Base-by-base conservation (phyloP, 2,329 filamentous ascomycete species). In the Penicillium sp. region DNA sequence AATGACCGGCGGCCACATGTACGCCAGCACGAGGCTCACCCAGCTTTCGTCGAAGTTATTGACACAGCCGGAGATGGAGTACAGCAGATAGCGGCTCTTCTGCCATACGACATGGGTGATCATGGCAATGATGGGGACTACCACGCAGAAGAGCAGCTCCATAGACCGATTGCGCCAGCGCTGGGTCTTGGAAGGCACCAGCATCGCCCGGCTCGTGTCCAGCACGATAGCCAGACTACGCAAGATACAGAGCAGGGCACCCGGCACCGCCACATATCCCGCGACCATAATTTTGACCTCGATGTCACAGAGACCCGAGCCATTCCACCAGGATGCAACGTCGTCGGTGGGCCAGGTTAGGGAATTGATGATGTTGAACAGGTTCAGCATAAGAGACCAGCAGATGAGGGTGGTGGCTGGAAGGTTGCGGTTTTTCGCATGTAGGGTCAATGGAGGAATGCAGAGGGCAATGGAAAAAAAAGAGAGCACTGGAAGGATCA, bases 311-410 rank as follows among this genome's bases (percentile, higher is more conserved):
- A 83, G 74, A 2, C 73, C 74, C 4, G 59, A 55, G 4, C 83
- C 83, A 42, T 73, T 61, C 73, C 74, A 86, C 74, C 77, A 80
- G 4, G 64, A 58, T 0, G 54, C 25, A 9, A 75, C 53, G 48
- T 83, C 67, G 48, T 83, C 78, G 6, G 70, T 76, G 0, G 76
- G 73, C 83, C 83, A 87, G 45, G 85, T 73, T 34, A 83, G 58
- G 2, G 80, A 70, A 54, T 86, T 86, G 67, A 80, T 61, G 47
- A 80, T 70, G 48, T 72, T 76, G 58, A 77, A 71, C 37, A 81
- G 40, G 52, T 83, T 83, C 42, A 74, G 59, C n/a, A 80, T 41
- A 16, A 76, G 62, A 37, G 77, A 64, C 71, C 78, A 83, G 35
- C 70, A 56, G 33, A 82, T 73, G 23, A 85, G 68, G 19, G 71